Percentiles rank a stretch among this genome's conserved stretches.
These are phyloP conservation scores for Middelhovenomyces tepae DNA, from an alignment of 805 yeast genomes.

Conservation along the genomic window DNA sequence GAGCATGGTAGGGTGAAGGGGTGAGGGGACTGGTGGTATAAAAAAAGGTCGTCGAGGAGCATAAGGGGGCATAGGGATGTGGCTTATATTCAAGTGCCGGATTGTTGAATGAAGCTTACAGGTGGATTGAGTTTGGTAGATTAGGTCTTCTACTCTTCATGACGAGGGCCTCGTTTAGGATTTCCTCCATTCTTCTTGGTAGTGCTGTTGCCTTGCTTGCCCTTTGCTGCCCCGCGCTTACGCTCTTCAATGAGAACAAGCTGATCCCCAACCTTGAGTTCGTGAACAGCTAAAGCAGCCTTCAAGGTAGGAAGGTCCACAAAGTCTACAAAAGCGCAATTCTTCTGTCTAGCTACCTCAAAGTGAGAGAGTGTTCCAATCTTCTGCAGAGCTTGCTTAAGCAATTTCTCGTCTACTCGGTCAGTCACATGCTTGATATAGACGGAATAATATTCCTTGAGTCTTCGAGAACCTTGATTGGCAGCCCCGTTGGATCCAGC, in stretches of 20 bases:
- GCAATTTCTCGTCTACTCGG: slow-evolving; percentile 20
- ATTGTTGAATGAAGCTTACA: too few relatives aligned
- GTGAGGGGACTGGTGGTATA: too few relatives aligned
- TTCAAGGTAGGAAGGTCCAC: slow-evolving; percentile 22
- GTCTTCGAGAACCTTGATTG: slow-evolving; percentile 5
- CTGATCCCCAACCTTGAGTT: slow-evolving; percentile 23
- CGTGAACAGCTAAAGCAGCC: slow-evolving; percentile 25
- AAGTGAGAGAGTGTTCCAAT: slow-evolving; percentile 28
- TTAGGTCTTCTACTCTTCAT: too few relatives aligned
- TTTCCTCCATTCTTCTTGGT: slow-evolving; percentile 1
- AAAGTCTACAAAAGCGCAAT: slow-evolving; percentile 32
- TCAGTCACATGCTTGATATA: slow-evolving; percentile 27
- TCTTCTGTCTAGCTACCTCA: slow-evolving; percentile 25
- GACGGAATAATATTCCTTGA: slow-evolving; percentile 26
- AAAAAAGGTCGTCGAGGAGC: too few relatives aligned
- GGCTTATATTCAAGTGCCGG: too few relatives aligned
- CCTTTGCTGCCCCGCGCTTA: slow-evolving; percentile 23
- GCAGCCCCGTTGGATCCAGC: slow-evolving; percentile 3
- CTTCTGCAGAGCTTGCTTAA: slow-evolving; percentile 23
- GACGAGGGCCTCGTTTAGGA: too few relatives aligned
- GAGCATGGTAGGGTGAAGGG: too few relatives aligned
- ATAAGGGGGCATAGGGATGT: too few relatives aligned
- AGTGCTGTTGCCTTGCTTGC: slow-evolving; percentile 3
- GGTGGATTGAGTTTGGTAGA: too few relatives aligned
- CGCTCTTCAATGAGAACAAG: slow-evolving; percentile 26